A percentile compares a stretch with the other conserved stretches of the same genome.
These are phyloP conservation scores for Ogataea salicorniae DNA, from an alignment of 805 yeast species.

Conservation along the genomic window DNA sequence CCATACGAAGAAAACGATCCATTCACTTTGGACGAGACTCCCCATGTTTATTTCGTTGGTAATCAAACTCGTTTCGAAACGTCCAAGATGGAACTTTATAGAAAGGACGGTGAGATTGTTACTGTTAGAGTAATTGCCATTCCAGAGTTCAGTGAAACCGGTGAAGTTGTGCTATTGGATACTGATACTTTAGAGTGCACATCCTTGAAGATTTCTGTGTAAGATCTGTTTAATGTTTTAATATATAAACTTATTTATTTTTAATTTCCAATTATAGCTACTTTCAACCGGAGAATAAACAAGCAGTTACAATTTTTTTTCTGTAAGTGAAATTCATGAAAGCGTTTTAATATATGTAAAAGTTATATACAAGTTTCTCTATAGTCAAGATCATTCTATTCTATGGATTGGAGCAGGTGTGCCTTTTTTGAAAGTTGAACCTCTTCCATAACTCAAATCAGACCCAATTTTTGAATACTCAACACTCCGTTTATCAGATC, in stretches of 20 bases:
- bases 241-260: neutral
- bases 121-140: slow-evolving; percentile 54
- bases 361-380: neutral
- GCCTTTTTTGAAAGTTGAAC: slow-evolving; percentile 32
- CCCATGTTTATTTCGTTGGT: slow-evolving; percentile 83
- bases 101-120: slow-evolving; percentile 25
- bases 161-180: slow-evolving; percentile 60
- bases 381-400: slow-evolving; percentile 10
- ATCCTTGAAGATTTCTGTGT: slow-evolving; percentile 15
- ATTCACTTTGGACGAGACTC: slow-evolving; percentile 70
- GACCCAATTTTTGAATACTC: slow-evolving; percentile 47
- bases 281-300: too few species aligned
- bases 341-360: neutral
- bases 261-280: too few species aligned
- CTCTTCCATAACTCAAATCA: slow-evolving; percentile 57
- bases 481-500: slow-evolving; percentile 33
- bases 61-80: slow-evolving; percentile 66
- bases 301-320: too few species aligned
- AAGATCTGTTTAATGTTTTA: neutral
- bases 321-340: neutral
- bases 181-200: slow-evolving; percentile 51
- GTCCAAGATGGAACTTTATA: slow-evolving; percentile 33
- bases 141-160: slow-evolving; percentile 66
- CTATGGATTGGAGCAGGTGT: slow-evolving; percentile 28
- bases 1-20: slow-evolving; percentile 80